Percentiles rank a stretch among this genome's conserved stretches.
Conservation (phyloP, 768 basidiomycete genomes). For the Kwoniella dendrophila region DNA sequence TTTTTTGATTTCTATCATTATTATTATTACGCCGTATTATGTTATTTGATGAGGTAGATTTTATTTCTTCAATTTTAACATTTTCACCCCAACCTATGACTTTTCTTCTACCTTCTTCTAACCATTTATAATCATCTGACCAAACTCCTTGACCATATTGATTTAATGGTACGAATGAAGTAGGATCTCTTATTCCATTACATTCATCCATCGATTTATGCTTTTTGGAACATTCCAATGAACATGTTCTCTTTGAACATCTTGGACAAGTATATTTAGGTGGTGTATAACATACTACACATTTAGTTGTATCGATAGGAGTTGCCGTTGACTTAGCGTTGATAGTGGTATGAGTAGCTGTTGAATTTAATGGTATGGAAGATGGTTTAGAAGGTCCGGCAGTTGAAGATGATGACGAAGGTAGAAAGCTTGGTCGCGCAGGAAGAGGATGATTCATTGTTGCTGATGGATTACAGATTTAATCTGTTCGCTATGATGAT, state of each 20-base stretch:
- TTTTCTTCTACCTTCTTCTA: conserved; percentile 78
- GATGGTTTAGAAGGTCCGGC: conserved; percentile 8
- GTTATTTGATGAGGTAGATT: neutral
- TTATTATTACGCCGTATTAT: conserved; percentile 22
- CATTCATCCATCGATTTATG: conserved; percentile 47
- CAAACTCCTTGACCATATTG: conserved; percentile 80
- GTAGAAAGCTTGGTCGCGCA: conserved; percentile 6
- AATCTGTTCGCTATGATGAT: too few species aligned
- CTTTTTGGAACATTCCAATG: conserved; percentile 43
- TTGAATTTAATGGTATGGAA: neutral
- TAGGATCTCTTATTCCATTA: conserved; percentile 43
- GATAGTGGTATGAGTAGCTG: neutral
- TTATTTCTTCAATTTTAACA: conserved; percentile 42
- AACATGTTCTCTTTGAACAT: conserved; percentile 48
- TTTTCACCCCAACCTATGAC: conserved; percentile 67
- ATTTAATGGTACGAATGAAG: conserved; percentile 65
- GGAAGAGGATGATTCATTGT: conserved; percentile 13
- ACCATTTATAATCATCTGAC: conserved; percentile 84
- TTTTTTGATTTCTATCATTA: conserved; percentile 56
- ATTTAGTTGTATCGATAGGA: conserved; percentile 7
- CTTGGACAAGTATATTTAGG: conserved; percentile 55
- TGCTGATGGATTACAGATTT: too few species aligned
- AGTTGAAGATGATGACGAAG: neutral
- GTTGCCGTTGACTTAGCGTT: neutral
- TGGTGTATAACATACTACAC: conserved; percentile 31